Base-by-base conservation (phyloP, 108 stramenopile species). In the Craspedostauros australis region DNA sequence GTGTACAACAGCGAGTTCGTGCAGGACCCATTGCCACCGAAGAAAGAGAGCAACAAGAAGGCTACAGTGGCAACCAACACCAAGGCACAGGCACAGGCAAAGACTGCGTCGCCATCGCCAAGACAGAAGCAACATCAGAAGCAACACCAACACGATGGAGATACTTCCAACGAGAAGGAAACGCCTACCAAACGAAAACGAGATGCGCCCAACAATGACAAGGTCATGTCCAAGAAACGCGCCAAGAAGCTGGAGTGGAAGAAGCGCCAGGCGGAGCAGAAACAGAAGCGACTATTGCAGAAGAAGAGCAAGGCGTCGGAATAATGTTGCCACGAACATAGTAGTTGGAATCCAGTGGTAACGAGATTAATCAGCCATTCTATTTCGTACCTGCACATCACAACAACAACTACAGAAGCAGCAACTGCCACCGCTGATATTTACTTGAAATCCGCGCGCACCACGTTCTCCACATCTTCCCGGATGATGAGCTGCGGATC, bases 161-260 rank as follows among this genome's bases (percentile, higher is more conserved):
- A 68, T 38, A 16, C 44, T 16, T 31, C 40, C 21, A 55, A 19
- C 20, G 37, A 34, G 20, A 20, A 7, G 16, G 24, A 57, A 57
- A 37, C 3, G 21, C 8, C 20, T 30, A 27, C 19, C 37, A 50
- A 49, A 2, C 15, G 23, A 23, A 42, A 44, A 19, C 27, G 47
- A 20, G 54, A 46, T 34, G 28, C n/a, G 22, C 34, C 36, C 15
- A 22, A 25, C 18, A 59, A 60, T 9, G 28, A 46, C 29, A 26
- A 57, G 19, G 28, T 7, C 5, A 22, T 34, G 33, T 45, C 39
- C 1, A 86, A 86, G 62, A 90, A 90, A 39, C 51, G 57, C 6
- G 76, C 72, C 7, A 93, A 93, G 39, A 90, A 90, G 50, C 34
- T 77, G 28, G 84, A 73, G 39, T 94, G 87, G 87, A 94, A 88